A percentile compares a stretch with the other conserved stretches of the same genome.
These are phyloP conservation scores for Gloeostereum incarnatum DNA, from an alignment of 768 basidiomycete species.

Conservation along the genomic window DNA sequence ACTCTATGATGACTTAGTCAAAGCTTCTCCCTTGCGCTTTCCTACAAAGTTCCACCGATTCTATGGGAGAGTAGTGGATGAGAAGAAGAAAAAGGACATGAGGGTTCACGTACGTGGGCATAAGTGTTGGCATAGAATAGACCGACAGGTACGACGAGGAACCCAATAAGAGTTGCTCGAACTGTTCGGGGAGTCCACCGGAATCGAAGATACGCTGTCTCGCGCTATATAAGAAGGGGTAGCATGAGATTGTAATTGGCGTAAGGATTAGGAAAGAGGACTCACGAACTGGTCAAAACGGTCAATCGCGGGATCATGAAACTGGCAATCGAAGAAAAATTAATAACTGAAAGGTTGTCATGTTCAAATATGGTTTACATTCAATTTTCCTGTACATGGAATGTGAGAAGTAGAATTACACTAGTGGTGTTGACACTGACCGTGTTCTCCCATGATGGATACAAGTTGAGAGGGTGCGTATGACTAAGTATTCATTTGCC, in stretches of 20 bases:
- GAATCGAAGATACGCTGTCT: constrained; percentile 9
- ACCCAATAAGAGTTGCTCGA: constrained; percentile 3
- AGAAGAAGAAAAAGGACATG: constrained; percentile 2
- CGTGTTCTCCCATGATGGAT: constrained; percentile 53
- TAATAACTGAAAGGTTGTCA: no score
- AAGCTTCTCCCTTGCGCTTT: constrained; percentile 21
- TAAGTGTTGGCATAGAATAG: neutral
- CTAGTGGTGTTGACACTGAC: no score
- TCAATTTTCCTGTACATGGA: no score
- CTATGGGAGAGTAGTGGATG: constrained; percentile 5
- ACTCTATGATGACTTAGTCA: constrained; percentile 13
- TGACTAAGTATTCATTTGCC: constrained; percentile 23
- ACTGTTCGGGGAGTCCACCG: constrained; percentile 8
- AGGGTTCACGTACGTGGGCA: neutral
- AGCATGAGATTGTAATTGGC: no score
- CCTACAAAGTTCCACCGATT: constrained; percentile 15
- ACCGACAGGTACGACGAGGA: constrained; percentile 6
- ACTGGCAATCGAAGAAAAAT: no score
- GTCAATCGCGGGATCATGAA: no score
- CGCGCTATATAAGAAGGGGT: no score
- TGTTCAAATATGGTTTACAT: no score
- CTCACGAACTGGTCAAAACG: no score
- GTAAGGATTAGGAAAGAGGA: no score
- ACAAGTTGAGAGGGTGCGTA: constrained; percentile 24
- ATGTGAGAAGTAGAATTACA: no score